Base-by-base conservation (phyloP, 495 filamentous ascomycete genomes). In the Xylaria castorea region DNA sequence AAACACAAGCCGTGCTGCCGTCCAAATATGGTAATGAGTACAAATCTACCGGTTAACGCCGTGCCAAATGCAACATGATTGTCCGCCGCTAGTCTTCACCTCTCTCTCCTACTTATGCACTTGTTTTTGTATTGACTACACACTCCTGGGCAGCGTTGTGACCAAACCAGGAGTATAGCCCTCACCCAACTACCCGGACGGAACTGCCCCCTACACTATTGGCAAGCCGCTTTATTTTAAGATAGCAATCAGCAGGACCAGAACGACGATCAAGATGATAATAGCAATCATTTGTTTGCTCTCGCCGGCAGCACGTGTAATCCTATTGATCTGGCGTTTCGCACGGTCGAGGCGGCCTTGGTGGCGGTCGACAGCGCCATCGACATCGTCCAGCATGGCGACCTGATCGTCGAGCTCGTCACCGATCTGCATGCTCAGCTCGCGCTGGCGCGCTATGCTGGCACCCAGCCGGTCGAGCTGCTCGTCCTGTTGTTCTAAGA, bases 381-480 rank as follows among this genome's bases (percentile, higher is more conserved):
- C 96, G 74, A 97, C 91, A 67, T 95, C 95, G 82, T 97, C 96
- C 51, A 99, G 84, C 84, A 99, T 83, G 77, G 91, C 82, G 30
- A 96, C 92, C 78, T 99, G 96, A 73, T 89, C 90, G 72, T 99
- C 96, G 32, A 99, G 85, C 85, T 99, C 96, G 79, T 98, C 93
- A 32, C 96, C 96, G 78, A 99, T 99, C 84, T 94, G 93, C 79
- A 98, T 96, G 75, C 91, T 93, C 75, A 99, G 85, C 83, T 98
- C 93, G 63, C 97, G 87, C 81, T 98, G 96, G 62, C 95, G 90
- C n/a, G 92, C 89, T 75, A 99, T 97, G 68, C 90, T 93, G 73
- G 89, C 89, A 12, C 94, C 93, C 32, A 99, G 86, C 63, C 88
- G 83, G 79, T 98, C 96, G n/a, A 99, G 84, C 77, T 96, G 93